phyloP scores from a whole-genome alignment of 805 yeast genomes.

The Monosporozyma aerobia region DNA sequence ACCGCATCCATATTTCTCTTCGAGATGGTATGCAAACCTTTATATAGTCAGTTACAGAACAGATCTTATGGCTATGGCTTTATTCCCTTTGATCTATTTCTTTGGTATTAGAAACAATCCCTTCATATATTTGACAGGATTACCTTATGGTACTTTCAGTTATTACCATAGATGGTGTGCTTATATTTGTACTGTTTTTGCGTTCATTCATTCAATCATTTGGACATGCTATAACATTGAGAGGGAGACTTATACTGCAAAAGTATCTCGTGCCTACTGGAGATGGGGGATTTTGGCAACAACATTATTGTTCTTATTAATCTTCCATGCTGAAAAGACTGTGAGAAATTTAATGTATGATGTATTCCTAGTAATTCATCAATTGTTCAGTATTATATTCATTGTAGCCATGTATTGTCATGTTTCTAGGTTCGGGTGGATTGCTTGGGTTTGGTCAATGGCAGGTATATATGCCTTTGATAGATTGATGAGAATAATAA shows the following conservation, averaged over 20 bases:
- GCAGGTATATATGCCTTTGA: conserved; percentile 45
- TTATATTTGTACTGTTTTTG: conserved; percentile 39
- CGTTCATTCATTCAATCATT: conserved; percentile 47
- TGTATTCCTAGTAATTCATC: conserved; percentile 46
- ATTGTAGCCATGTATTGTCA: conserved; percentile 53
- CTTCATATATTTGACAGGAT: conserved; percentile 50
- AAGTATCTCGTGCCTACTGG: conserved; percentile 41
- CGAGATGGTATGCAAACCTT: conserved; percentile 27
- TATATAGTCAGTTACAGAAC: conserved; percentile 45
- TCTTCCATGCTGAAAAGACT: conserved; percentile 41
- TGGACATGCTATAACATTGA: conserved; percentile 41
- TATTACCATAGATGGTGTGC: conserved; percentile 62
- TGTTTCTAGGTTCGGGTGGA: conserved; percentile 42
- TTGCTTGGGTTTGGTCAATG: conserved; percentile 39
- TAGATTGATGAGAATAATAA: conserved; percentile 38
- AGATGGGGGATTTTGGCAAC: conserved; percentile 42
- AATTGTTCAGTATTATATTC: conserved; percentile 44
- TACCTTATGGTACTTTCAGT: conserved; percentile 51
- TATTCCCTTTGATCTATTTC: conserved; percentile 49
- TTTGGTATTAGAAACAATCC: conserved; percentile 72
- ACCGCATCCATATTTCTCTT: conserved; percentile 32
- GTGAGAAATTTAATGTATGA: conserved; percentile 53
- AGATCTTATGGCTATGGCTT: conserved; percentile 41
- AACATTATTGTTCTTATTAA: conserved; percentile 34
- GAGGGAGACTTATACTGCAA: conserved; percentile 30